phyloP scores from a whole-genome alignment of 305 asterid genomes.

The Coffea humblotiana region DNA sequence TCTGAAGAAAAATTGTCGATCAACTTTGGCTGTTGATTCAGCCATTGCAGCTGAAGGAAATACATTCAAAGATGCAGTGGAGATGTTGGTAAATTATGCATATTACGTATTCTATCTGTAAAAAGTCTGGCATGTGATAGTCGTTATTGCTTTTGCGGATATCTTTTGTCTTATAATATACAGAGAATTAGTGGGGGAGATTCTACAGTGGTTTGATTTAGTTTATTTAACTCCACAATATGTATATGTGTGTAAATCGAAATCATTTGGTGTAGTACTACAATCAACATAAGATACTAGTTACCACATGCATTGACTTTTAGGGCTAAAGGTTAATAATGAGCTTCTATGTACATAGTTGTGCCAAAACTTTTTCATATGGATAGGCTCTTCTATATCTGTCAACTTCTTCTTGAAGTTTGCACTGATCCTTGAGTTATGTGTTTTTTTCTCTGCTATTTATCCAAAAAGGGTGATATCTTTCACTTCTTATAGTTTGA shows the following conservation, averaged over 20 bases:
- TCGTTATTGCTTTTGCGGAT: not conserved
- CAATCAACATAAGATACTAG: not conserved
- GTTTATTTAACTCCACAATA: not conserved
- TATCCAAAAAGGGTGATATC: not conserved
- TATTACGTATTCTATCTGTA: not conserved
- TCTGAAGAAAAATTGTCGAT: constrained; percentile 48
- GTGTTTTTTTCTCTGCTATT: not conserved
- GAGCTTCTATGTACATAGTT: not conserved
- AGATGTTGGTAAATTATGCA: constrained; percentile 38
- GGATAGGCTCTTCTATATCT: not conserved
- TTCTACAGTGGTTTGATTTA: too few relatives aligned
- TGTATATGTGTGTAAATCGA: not conserved
- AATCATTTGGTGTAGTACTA: too few relatives aligned
- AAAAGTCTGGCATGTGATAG: not conserved
- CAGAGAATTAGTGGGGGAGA: not conserved
- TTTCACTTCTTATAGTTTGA: not conserved
- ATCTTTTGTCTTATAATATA: too few relatives aligned
- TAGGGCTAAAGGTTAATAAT: not conserved
- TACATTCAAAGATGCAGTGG: constrained; percentile 40
- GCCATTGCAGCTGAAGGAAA: constrained; percentile 44
- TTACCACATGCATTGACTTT: too few relatives aligned
- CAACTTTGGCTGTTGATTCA: constrained; percentile 46
- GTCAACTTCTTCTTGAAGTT: not conserved
- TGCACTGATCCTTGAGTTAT: not conserved
- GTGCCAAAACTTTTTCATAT: not conserved